Conservation (phyloP, 1,284 basidiomycete genomes). For the Anthracocystis panici-leucophaei region DNA sequence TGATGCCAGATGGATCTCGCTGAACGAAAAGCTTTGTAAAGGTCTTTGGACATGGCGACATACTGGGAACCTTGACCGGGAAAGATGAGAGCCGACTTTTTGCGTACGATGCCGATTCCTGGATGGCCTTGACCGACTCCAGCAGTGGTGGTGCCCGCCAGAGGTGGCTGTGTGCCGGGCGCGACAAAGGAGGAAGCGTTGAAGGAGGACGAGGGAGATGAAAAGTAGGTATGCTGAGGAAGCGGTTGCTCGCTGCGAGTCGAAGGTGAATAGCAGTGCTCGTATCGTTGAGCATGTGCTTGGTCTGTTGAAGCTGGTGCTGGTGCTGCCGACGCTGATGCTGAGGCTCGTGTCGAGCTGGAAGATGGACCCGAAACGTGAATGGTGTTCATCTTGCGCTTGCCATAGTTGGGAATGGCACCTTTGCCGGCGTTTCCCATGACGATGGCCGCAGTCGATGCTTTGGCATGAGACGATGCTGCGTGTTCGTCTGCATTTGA, state of each 20-base stretch:
- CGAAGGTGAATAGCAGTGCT: slow-evolving; percentile 46
- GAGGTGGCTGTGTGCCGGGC: slow-evolving; percentile 52
- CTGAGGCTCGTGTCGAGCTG: background rate
- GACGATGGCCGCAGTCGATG: slow-evolving; percentile 34
- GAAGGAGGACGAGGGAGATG: slow-evolving; percentile 64
- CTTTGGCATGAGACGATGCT: slow-evolving; percentile 13
- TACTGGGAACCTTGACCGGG: slow-evolving; percentile 68
- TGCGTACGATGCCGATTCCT: slow-evolving; percentile 50
- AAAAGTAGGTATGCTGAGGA: slow-evolving; percentile 66
- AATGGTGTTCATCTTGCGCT: slow-evolving; percentile 43
- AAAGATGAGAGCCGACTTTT: slow-evolving; percentile 64
- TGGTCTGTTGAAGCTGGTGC: slow-evolving; percentile 17
- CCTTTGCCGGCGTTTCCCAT: slow-evolving; percentile 63
- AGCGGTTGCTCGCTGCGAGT: slow-evolving; percentile 55
- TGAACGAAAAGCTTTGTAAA: slow-evolving; percentile 61
- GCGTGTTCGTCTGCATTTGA: slow-evolving; percentile 3
- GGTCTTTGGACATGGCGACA: slow-evolving; percentile 66
- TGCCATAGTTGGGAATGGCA: slow-evolving; percentile 61
- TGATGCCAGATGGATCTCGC: slow-evolving; percentile 64
- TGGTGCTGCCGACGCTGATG: background rate
- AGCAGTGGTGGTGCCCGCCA: slow-evolving; percentile 43
- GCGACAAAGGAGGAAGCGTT: slow-evolving; percentile 62
- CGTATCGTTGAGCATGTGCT: slow-evolving; percentile 15
- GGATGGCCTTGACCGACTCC: slow-evolving; percentile 47
- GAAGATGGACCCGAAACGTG: slow-evolving; percentile 23